phyloP scores from a whole-genome alignment of 176 grass and related monocot species.

The Aegilops sharonensis region DNA sequence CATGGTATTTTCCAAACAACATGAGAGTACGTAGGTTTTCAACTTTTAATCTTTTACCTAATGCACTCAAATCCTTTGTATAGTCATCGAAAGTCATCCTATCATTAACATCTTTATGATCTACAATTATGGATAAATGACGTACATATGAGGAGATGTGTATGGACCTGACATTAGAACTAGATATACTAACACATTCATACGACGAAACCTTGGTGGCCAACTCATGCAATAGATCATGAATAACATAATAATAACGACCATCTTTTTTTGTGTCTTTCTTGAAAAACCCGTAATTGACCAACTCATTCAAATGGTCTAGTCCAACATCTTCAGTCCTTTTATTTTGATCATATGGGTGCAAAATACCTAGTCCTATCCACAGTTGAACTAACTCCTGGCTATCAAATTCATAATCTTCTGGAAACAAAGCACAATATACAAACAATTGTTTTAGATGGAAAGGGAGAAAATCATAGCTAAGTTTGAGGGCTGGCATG shows the following conservation, averaged over 20 bases:
- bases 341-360: not conserved
- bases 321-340: not conserved
- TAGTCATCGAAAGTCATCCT: not conserved
- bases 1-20: conserved; percentile 1
- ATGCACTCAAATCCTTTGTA: not conserved
- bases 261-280: too few species aligned
- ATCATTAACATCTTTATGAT: not conserved
- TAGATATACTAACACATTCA: conserved; percentile 18
- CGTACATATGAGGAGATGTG: not conserved
- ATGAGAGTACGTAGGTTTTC: conserved; percentile 20
- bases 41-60: not conserved
- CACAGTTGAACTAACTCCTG: not conserved
- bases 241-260: not conserved
- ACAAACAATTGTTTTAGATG: conserved; percentile 27
- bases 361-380: not conserved
- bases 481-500: conserved; percentile 43
- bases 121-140: conserved; percentile 26
- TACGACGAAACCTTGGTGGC: not conserved
- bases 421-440: not conserved
- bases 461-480: conserved; percentile 23
- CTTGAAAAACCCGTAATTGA: not conserved
- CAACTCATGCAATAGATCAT: conserved; percentile 35
- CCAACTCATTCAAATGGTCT: not conserved
- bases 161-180: not conserved
- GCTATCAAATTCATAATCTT: not conserved